Base-by-base conservation (phyloP, 73 alveolate species). In the Paramecium octaurelia region DNA sequence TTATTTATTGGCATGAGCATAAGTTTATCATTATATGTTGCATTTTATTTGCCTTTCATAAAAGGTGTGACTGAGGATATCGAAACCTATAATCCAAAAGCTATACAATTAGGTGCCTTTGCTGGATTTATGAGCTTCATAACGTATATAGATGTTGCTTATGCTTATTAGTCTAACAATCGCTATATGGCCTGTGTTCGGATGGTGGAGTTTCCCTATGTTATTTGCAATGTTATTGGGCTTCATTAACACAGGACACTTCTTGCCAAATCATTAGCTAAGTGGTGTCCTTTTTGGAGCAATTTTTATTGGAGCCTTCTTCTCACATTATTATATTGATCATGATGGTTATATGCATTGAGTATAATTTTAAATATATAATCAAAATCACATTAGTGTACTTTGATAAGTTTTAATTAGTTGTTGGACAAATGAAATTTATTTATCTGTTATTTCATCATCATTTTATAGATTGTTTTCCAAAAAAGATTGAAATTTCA, bases 161-260 rank as follows among this genome's bases (percentile, higher is more conserved):
- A 71, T 29, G 8, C n/a, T 48, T 9, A 40, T 29, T 89, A 89
- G 94, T 12, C 31, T 89, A 21, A 54, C 42, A 10, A 89, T 89
- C 0, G 94, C 94, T 1, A 89, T 89, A 8, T 89, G 94, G 94
- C 94, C 94, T 42, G 91, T 83, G 12, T 89, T 68, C 21, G 94
- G 94, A 44, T 89, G 94, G 94, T 89, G 48, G 70, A 70, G 92
- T 29, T 44, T 68, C 8, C 85, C 85, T 34, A 89, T 89, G 91
- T 57, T 89, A 21, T 70, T 89, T 68, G 91, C 88, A 0, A 70
- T 89, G 91, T 89, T 89, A 21, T 70, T 89, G 27, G 94, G 94
- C 12, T 89, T 70, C 31, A 24, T 89, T 23, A 89, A 71, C 48
- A 89, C 94, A 3, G 86, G 92, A 8, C 85, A 77, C 20, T 89